These are phyloP conservation scores for Arxiozyma bovina DNA, from an alignment of 1,139 yeast genomes.

Conservation along the genomic window DNA sequence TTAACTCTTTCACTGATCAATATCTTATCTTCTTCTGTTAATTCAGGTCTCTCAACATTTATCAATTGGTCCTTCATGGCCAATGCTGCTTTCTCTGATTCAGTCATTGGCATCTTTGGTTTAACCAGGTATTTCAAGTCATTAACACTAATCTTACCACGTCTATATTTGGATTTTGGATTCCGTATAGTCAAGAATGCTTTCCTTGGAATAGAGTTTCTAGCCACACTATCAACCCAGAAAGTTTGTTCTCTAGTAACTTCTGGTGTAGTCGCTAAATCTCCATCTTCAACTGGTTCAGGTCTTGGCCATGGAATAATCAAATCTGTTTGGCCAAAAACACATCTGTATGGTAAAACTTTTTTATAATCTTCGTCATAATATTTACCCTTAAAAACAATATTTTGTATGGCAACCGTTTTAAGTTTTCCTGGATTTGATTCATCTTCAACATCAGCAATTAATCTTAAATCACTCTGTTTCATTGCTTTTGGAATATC, in stretches of 20 bases:
- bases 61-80: constrained; percentile 44
- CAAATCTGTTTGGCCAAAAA: constrained; percentile 53
- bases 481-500: constrained; percentile 50
- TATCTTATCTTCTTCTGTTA: constrained; percentile 60
- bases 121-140: constrained; percentile 57
- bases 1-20: constrained; percentile 58
- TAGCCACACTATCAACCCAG: constrained; percentile 59
- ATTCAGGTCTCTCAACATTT: constrained; percentile 39
- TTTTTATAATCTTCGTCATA: constrained; percentile 68
- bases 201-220: constrained; percentile 59
- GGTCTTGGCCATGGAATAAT: constrained; percentile 92
- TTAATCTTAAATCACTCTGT: constrained; percentile 60
- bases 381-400: constrained; percentile 56
- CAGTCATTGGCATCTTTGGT: constrained; percentile 74
- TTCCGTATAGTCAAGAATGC: constrained; percentile 68
- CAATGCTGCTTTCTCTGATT: constrained; percentile 46
- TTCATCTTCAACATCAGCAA: constrained; percentile 64
- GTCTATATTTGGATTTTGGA: constrained; percentile 47
- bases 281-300: constrained; percentile 52
- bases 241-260: constrained; percentile 64
- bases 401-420: constrained; percentile 70
- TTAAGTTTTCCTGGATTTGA: constrained; percentile 35
- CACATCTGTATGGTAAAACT: constrained; percentile 70
- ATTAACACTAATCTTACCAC: constrained; percentile 46
- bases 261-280: constrained; percentile 49